Evolutionary conservation across 805 yeast genomes (phyloP).

Genomic region (Sugiyamaella marilandica): DNA sequence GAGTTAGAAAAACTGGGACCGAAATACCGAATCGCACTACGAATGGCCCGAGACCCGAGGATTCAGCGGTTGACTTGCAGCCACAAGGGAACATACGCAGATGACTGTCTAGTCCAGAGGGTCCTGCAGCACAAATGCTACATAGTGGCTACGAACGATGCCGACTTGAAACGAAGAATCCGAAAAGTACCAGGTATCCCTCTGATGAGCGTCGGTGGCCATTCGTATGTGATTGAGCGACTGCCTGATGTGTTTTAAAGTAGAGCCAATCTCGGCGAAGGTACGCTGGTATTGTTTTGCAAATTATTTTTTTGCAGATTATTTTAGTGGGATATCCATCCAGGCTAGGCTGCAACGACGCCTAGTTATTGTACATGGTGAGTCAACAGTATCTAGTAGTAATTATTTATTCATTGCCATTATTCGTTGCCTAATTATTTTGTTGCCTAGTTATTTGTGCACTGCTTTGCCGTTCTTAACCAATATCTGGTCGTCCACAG

Average conservation of each 20-base stretch:
- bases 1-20: constrained; percentile 96
- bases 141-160: constrained; percentile 97
- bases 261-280: too few species aligned
- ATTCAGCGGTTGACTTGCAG: constrained; percentile 81
- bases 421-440: too few species aligned
- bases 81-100: constrained; percentile 96
- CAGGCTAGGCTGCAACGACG: too few species aligned
- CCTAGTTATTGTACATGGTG: too few species aligned
- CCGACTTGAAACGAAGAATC: constrained; percentile 87
- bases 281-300: too few species aligned
- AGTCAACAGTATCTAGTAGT: too few species aligned
- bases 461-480: constrained; percentile 42
- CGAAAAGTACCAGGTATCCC: constrained; percentile 98
- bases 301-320: too few species aligned
- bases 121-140: constrained; percentile 95
- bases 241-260: constrained; percentile 76
- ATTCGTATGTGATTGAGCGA: constrained; percentile 86
- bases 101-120: constrained; percentile 91
- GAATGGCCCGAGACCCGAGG: constrained; percentile 90
- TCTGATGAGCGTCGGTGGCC: constrained; percentile 92
- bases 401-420: too few species aligned
- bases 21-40: constrained; percentile 85
- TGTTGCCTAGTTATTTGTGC: background rate
- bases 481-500: constrained; percentile 48
- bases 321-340: too few species aligned